A percentile compares a stretch with the other conserved stretches of the same genome.
These are phyloP conservation scores for Nicotiana benthamiana DNA, from an alignment of 257 asterid species.

Conservation along the genomic window DNA sequence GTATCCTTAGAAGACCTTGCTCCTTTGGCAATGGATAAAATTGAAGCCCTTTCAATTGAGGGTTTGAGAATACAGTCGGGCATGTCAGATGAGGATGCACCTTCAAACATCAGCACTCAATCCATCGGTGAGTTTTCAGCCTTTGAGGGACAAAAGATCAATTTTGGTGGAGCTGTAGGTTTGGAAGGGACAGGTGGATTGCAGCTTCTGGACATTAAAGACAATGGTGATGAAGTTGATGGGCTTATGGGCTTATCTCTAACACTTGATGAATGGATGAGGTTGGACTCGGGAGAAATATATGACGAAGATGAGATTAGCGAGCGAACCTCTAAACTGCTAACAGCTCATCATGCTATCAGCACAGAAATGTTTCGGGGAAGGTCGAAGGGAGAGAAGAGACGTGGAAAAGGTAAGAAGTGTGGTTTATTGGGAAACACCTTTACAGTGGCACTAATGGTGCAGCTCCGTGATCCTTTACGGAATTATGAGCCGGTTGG, in stretches of 20 bases:
- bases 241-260: conserved; percentile 88
- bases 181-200: conserved; percentile 86
- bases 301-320: conserved; percentile 59
- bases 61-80: conserved; percentile 89
- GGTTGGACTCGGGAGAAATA: conserved; percentile 81
- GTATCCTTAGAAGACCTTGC: conserved; percentile 84
- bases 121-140: conserved; percentile 65
- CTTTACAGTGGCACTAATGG: conserved; percentile 92
- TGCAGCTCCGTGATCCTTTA: conserved; percentile 89
- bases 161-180: conserved; percentile 51
- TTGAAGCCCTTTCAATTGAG: conserved; percentile 58
- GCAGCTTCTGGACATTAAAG: conserved; percentile 68
- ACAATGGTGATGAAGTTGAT: conserved; percentile 62
- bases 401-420: conserved; percentile 57
- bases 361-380: conserved; percentile 55
- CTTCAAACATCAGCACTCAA: conserved; percentile 60
- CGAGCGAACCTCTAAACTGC: conserved; percentile 66
- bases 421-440: conserved; percentile 84
- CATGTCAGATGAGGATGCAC: conserved; percentile 62
- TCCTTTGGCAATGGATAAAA: conserved; percentile 94
- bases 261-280: conserved; percentile 97
- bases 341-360: conserved; percentile 89
- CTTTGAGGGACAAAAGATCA: conserved; percentile 52
- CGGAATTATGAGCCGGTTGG: conserved; percentile 90
- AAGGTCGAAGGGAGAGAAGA: conserved; percentile 66